Evolutionary conservation across 495 filamentous ascomycete genomes (phyloP).

Genomic region (Aspergillus bertholletiae): DNA sequence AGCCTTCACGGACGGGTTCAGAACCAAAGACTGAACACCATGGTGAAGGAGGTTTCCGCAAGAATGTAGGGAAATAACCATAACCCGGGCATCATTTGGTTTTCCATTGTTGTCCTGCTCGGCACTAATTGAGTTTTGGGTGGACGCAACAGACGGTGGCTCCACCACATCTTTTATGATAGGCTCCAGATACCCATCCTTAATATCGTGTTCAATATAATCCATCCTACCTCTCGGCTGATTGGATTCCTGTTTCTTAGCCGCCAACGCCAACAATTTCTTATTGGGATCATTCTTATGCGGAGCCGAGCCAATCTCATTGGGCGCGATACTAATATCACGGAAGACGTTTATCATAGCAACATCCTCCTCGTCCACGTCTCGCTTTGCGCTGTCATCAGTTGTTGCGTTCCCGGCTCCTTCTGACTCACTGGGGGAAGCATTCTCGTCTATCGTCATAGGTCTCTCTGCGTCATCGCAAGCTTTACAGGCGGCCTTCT

Average conservation of each 20-base stretch:
- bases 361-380: conserved; percentile 30
- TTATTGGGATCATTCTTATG: conserved; percentile 14
- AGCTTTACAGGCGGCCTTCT: conserved; percentile 62
- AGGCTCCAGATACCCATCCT: conserved; percentile 70
- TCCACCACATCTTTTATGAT: conserved; percentile 67
- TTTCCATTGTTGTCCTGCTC: conserved; percentile 11
- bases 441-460: conserved; percentile 24
- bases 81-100: conserved; percentile 47
- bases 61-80: conserved; percentile 93
- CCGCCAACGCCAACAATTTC: conserved; percentile 34
- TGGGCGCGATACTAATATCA: conserved; percentile 33
- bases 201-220: conserved; percentile 54
- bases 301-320: conserved; percentile 24
- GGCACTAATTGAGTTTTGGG: conserved; percentile 2
- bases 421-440: not conserved
- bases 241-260: conserved; percentile 3
- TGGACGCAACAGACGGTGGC: conserved; percentile 5
- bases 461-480: conserved; percentile 27
- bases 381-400: conserved; percentile 1
- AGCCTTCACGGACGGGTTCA: conserved; percentile 79
- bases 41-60: conserved; percentile 97
- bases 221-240: conserved; percentile 40
- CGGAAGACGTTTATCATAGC: conserved; percentile 36
- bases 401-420: conserved; percentile 5
- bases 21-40: conserved; percentile 76